phyloP scores from a whole-genome alignment of 305 asterid species.

The Fraxinus angustifolia region DNA sequence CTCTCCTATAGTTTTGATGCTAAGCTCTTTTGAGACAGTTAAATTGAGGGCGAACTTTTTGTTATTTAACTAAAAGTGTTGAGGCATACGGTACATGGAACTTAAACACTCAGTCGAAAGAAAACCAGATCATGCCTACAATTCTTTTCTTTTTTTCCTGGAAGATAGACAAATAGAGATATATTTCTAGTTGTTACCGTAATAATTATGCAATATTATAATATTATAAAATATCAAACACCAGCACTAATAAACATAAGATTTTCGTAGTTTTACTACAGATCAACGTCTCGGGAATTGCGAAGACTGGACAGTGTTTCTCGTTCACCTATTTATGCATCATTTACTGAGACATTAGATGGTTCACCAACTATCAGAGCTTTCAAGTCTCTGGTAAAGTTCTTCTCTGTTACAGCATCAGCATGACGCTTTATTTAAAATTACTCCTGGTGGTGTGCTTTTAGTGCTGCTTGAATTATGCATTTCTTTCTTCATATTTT shows the following conservation, averaged over 20 bases:
- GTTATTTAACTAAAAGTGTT: neutral
- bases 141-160: neutral
- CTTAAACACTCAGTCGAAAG: neutral
- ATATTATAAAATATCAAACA: neutral
- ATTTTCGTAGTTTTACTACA: conserved; percentile 69
- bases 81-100: neutral
- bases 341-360: conserved; percentile 88
- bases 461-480: neutral
- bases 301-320: conserved; percentile 96
- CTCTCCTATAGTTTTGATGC: neutral
- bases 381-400: conserved; percentile 61
- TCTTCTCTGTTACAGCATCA: conserved; percentile 5
- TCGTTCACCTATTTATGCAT: conserved; percentile 92
- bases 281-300: conserved; percentile 93
- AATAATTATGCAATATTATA: neutral
- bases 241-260: conserved; percentile 29
- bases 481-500: neutral
- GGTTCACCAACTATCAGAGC: conserved; percentile 95
- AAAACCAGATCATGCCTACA: neutral
- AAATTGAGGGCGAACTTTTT: neutral
- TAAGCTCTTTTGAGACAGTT: neutral
- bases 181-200: neutral
- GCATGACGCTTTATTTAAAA: neutral
- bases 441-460: neutral
- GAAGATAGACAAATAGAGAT: neutral